Evolutionary conservation across 129 eudicot genomes (phyloP).

Genomic region (Helianthus tuberosus): DNA sequence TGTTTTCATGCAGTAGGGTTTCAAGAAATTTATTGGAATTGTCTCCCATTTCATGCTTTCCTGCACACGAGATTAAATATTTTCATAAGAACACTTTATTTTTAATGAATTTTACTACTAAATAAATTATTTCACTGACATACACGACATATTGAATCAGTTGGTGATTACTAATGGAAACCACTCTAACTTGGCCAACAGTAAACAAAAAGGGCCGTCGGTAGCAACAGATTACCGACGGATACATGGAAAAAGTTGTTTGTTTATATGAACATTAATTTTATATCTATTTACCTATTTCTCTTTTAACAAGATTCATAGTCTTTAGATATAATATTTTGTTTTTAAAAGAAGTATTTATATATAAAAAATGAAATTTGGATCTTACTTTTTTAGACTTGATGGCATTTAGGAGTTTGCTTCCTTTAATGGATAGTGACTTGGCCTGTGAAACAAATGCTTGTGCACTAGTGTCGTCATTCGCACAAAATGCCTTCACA

Average conservation of each 20-base stretch:
- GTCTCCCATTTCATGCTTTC: conserved; percentile 93
- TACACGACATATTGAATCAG: too few relatives aligned
- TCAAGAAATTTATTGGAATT: conserved; percentile 46
- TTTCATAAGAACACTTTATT: conserved; percentile 2
- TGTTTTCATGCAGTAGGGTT: conserved; percentile 55
- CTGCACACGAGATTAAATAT: conserved; percentile 28
- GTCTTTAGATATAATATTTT: too few relatives aligned
- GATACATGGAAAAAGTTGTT: neutral
- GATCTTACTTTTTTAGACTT: conserved; percentile 70
- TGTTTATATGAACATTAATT: neutral
- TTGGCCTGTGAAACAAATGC: conserved; percentile 71
- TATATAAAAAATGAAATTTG: neutral
- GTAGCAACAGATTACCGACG: too few relatives aligned
- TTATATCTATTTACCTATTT: neutral
- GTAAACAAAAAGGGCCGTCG: too few relatives aligned
- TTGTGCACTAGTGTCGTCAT: conserved; percentile 53
- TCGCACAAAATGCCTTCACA: conserved; percentile 67
- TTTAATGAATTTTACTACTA: too few relatives aligned
- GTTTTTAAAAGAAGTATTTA: too few relatives aligned
- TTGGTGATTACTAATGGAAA: too few relatives aligned
- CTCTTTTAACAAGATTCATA: too few relatives aligned
- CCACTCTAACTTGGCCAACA: too few relatives aligned
- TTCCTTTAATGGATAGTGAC: conserved; percentile 43
- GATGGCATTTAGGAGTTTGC: conserved; percentile 64
- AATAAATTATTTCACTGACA: too few relatives aligned